phyloP scores from a whole-genome alignment of 352 stramenopile species.

The Pythium brachiatum region DNA sequence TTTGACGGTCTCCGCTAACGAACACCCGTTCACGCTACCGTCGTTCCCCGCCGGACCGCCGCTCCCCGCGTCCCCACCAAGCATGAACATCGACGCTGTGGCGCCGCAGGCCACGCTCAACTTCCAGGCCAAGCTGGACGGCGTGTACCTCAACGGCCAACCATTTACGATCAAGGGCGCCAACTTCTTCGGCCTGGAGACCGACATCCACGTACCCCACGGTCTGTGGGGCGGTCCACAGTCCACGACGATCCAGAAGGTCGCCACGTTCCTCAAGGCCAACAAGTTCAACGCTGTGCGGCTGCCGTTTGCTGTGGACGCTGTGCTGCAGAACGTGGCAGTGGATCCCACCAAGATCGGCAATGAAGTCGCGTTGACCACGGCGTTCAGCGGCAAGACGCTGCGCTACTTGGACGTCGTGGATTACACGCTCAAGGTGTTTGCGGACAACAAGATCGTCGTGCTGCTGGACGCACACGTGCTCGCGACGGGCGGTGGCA shows the following conservation, averaged over 20 bases:
- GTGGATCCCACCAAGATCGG: slow-evolving; percentile 42
- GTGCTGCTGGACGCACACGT: slow-evolving; percentile 53
- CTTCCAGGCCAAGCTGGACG: slow-evolving; percentile 33
- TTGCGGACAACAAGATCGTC: slow-evolving; percentile 34
- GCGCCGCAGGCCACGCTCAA: neutral
- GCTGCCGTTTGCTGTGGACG: slow-evolving; percentile 44
- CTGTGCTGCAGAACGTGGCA: slow-evolving; percentile 33
- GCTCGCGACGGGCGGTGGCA: slow-evolving; percentile 34
- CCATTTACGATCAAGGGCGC: slow-evolving; percentile 53
- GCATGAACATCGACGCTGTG: neutral
- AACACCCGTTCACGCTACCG: neutral
- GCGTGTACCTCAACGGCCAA: slow-evolving; percentile 33
- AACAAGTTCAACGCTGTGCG: slow-evolving; percentile 58
- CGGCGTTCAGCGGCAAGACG: slow-evolving; percentile 28
- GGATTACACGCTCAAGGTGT: slow-evolving; percentile 40
- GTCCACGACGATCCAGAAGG: slow-evolving; percentile 42
- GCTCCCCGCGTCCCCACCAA: neutral
- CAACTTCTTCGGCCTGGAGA: slow-evolving; percentile 69
- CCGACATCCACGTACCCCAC: slow-evolving; percentile 52
- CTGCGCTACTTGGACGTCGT: slow-evolving; percentile 53
- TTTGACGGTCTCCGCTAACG: neutral
- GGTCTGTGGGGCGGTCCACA: slow-evolving; percentile 53
- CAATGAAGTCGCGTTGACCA: slow-evolving; percentile 29
- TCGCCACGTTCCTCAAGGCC: slow-evolving; percentile 33
- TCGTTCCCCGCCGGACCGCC: neutral